Conservation (phyloP, 495 filamentous ascomycete species). For the Viridothelium virens region DNA sequence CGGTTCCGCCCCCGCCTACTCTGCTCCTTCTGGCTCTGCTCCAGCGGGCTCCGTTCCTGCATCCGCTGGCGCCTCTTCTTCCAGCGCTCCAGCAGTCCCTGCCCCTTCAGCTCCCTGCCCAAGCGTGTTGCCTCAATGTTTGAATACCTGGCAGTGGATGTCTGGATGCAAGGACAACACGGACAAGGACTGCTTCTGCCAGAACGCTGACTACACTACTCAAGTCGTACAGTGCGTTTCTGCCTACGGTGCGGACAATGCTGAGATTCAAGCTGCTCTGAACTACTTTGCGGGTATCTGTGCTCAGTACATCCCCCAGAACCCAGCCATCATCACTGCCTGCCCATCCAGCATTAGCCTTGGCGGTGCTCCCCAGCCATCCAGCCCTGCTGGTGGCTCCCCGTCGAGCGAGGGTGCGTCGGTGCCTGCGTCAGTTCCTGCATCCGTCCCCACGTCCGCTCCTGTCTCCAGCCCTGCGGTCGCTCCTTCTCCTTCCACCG, state of each 20-base stretch:
- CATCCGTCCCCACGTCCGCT: not conserved
- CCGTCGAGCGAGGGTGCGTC: not conserved
- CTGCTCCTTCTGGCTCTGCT: conserved; percentile 17
- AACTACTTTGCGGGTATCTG: conserved; percentile 90
- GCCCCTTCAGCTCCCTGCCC: conserved; percentile 50
- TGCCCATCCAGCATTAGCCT: conserved; percentile 57
- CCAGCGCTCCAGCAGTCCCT: conserved; percentile 23
- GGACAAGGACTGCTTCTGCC: conserved; percentile 81
- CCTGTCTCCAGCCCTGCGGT: conserved; percentile 7
- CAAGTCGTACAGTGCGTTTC: conserved; percentile 76
- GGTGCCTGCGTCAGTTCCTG: conserved; percentile 7
- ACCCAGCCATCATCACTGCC: conserved; percentile 78
- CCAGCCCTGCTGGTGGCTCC: conserved; percentile 15
- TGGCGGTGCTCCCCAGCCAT: conserved; percentile 35
- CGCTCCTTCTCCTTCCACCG: conserved; percentile 19
- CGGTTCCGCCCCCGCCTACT: conserved; percentile 15
- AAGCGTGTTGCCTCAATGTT: conserved; percentile 69
- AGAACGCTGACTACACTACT: conserved; percentile 62
- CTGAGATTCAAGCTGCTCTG: conserved; percentile 62
- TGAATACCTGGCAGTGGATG: conserved; percentile 84
- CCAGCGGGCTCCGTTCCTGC: conserved; percentile 22
- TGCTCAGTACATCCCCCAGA: conserved; percentile 59
- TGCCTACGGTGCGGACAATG: conserved; percentile 59
- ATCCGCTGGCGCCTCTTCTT: conserved; percentile 26
- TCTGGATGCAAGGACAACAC: conserved; percentile 77